Evolutionary conservation across 23 red algal species (phyloP).

Genomic region (Chondrus crispus): DNA sequence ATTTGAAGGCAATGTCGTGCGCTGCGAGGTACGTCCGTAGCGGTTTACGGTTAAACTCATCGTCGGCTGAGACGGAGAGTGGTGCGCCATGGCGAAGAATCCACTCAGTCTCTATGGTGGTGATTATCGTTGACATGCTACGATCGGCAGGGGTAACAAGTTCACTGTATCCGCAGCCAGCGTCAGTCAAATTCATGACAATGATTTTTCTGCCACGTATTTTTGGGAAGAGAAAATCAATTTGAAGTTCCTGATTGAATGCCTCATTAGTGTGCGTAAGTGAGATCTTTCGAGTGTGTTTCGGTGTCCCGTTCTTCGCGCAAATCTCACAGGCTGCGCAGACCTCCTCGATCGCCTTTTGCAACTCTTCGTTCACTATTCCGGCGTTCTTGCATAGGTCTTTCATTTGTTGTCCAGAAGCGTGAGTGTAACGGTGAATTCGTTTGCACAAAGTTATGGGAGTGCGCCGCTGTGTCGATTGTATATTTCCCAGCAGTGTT

Average conservation of each 20-base stretch:
- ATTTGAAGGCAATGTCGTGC: neutral
- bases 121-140: neutral
- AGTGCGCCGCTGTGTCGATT: neutral
- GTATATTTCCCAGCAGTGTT: neutral
- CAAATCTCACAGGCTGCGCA: neutral
- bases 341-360: neutral
- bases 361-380: neutral
- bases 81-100: neutral
- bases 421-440: conserved; percentile 13
- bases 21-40: neutral
- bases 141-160: neutral
- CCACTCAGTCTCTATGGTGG: neutral
- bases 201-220: neutral
- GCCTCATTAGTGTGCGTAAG: neutral
- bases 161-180: neutral
- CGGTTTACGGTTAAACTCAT: neutral
- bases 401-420: neutral
- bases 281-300: neutral
- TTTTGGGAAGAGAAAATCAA: neutral
- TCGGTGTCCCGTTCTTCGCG: neutral
- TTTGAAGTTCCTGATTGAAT: neutral
- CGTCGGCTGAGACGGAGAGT: neutral
- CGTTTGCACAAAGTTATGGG: neutral
- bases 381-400: neutral
- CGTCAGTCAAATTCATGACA: neutral